A percentile compares a stretch with the other conserved stretches of the same genome.
phyloP scores from a whole-genome alignment of 23 red algal genomes.

The Gracilariopsis chorda region DNA sequence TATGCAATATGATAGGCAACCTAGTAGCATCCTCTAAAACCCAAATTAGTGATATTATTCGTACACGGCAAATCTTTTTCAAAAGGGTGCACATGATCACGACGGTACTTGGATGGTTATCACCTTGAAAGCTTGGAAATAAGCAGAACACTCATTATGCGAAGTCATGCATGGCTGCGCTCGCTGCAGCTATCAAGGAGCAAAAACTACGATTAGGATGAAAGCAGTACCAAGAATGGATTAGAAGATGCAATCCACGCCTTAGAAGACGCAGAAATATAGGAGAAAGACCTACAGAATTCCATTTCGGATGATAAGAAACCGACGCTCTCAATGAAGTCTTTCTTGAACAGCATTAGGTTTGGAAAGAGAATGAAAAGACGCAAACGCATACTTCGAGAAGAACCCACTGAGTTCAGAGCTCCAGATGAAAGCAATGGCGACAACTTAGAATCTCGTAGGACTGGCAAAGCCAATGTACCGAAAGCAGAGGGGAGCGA shows the following conservation, averaged over 20 bases:
- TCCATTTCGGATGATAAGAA: too few species aligned
- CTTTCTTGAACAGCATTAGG: too few species aligned
- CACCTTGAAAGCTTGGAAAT: too few species aligned
- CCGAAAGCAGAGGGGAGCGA: not conserved
- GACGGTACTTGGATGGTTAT: not conserved
- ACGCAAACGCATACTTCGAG: not conserved
- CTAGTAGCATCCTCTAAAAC: not conserved
- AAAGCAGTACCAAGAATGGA: not conserved
- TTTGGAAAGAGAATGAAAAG: too few species aligned
- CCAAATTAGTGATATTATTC: not conserved
- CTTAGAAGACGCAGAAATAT: not conserved
- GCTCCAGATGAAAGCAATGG: too few species aligned
- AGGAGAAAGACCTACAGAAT: slow-evolving; percentile 21
- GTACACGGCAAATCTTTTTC: not conserved
- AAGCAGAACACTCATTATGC: not conserved
- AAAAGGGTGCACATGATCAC: not conserved
- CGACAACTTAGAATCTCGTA: too few species aligned
- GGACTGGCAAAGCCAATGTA: too few species aligned
- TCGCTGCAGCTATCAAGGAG: not conserved
- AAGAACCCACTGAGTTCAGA: not conserved
- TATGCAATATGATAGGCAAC: not conserved
- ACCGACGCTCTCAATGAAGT: too few species aligned
- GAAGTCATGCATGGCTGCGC: not conserved
- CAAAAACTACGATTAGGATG: not conserved
- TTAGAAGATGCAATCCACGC: not conserved